Percentiles rank a stretch among this genome's conserved stretches.
phyloP scores from a whole-genome alignment of 2,329 filamentous ascomycete species.

The Dendrostoma leiphaemia region DNA sequence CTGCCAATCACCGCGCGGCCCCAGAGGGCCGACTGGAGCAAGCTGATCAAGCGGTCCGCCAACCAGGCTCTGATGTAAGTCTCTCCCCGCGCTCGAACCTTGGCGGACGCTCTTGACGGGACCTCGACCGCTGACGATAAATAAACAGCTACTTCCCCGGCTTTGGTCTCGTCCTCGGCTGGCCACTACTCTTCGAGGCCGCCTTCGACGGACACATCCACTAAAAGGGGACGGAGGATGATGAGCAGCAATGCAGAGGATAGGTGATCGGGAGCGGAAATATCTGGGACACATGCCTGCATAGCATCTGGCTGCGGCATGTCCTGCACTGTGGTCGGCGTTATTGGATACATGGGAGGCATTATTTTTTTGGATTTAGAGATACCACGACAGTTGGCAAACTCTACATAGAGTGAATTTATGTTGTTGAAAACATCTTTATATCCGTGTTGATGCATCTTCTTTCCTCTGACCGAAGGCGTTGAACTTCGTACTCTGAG shows the following conservation, averaged over 20 bases:
- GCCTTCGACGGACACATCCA: slow-evolving; percentile 28
- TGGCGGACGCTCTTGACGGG: too few species aligned
- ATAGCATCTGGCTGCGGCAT: slow-evolving; percentile 6
- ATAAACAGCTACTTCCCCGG: slow-evolving; percentile 34
- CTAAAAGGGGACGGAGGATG: background rate
- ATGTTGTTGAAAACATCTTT: slow-evolving; percentile 1
- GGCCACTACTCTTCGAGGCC: slow-evolving; percentile 30
- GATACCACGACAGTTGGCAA: slow-evolving; percentile 5
- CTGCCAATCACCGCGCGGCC: slow-evolving; percentile 28
- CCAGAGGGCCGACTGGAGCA: slow-evolving; percentile 36
- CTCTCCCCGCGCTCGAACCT: background rate
- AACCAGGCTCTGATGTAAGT: slow-evolving; percentile 34
- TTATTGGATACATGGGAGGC: slow-evolving; percentile 10
- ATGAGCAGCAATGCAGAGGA: background rate
- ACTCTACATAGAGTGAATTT: slow-evolving; percentile 5
- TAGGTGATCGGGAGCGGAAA: background rate
- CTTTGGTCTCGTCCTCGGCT: slow-evolving; percentile 33
- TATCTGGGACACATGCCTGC: background rate
- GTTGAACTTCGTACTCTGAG: too few species aligned
- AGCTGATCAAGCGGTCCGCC: slow-evolving; percentile 30
- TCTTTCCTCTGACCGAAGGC: too few species aligned
- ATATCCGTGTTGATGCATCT: too few species aligned
- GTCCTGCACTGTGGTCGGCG: slow-evolving; percentile 13
- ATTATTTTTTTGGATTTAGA: slow-evolving; percentile 10
- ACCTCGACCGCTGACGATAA: slow-evolving; percentile 1